Conservation (phyloP, 1,284 basidiomycete species). For the Microbotryum saponariae region DNA sequence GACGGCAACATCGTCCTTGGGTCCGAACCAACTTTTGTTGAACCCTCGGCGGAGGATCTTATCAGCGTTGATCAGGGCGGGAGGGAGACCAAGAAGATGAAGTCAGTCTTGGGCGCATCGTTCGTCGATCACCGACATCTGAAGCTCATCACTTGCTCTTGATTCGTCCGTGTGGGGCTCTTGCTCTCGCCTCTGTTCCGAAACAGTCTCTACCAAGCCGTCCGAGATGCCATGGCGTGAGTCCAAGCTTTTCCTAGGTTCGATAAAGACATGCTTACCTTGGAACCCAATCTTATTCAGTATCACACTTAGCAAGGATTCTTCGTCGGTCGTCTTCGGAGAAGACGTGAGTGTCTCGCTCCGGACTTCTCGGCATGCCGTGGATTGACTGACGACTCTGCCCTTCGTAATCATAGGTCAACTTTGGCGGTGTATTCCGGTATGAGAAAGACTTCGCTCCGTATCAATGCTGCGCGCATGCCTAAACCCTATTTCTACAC, state of each 20-base stretch:
- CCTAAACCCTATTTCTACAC: not conserved
- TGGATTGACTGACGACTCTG: conserved; percentile 28
- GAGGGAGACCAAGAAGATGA: conserved; percentile 27
- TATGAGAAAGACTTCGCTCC: conserved; percentile 44
- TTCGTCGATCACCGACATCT: no score
- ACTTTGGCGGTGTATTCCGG: conserved; percentile 84
- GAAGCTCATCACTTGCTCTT: not conserved
- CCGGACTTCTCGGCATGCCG: not conserved
- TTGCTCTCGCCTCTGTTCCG: not conserved
- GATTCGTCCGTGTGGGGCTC: not conserved
- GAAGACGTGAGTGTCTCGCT: conserved; percentile 62
- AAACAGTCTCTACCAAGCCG: conserved; percentile 28
- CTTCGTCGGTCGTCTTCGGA: conserved; percentile 82
- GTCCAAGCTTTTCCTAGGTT: not conserved
- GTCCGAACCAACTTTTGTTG: conserved; percentile 11
- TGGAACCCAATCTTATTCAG: conserved; percentile 41
- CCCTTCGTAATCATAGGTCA: conserved; percentile 9
- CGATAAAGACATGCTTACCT: not conserved
- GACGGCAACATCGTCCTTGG: not conserved
- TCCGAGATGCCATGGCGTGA: conserved; percentile 24
- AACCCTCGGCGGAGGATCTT: no score
- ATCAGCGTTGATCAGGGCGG: conserved; percentile 18
- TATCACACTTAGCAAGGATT: conserved; percentile 73
- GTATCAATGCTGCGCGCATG: conserved; percentile 45
- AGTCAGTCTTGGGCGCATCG: conserved; percentile 9